Evolutionary conservation across 2,329 filamentous ascomycete species (phyloP).

Genomic region (Talaromyces sp.): DNA sequence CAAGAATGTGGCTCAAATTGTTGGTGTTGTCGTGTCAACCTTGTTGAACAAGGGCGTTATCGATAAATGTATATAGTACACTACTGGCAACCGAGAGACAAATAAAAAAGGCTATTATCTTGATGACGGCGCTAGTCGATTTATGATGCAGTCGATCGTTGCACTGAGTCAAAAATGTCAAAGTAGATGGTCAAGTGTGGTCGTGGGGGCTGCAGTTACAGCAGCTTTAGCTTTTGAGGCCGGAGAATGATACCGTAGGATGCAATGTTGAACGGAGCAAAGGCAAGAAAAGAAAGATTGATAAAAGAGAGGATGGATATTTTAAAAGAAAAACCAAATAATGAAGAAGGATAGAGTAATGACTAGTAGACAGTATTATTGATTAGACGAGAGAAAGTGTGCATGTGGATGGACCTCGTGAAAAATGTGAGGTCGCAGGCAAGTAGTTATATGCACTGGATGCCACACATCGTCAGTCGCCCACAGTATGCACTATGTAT

Average conservation of each 20-base stretch:
- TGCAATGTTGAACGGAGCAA: conserved; percentile 17
- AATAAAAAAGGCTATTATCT: background rate
- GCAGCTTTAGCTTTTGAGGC: conserved; percentile 8
- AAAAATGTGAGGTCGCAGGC: conserved; percentile 24
- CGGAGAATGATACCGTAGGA: conserved; percentile 18
- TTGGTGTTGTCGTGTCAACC: conserved; percentile 38
- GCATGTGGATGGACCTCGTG: conserved; percentile 34
- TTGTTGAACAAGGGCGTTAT: conserved; percentile 21
- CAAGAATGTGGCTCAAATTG: conserved; percentile 33
- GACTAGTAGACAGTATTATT: conserved; percentile 17
- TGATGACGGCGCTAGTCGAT: conserved; percentile 17
- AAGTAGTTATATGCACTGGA: conserved; percentile 30
- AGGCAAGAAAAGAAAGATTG: conserved; percentile 9
- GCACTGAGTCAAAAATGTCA: conserved; percentile 3
- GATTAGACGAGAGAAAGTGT: conserved; percentile 15
- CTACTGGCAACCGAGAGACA: background rate
- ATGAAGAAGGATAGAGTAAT: conserved; percentile 19
- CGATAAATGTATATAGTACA: conserved; percentile 17
- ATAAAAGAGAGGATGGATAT: background rate
- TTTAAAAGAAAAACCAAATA: conserved; percentile 5
- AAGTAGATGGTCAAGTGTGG: background rate
- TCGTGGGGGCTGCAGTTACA: conserved; percentile 15
- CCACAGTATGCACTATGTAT: conserved; percentile 2
- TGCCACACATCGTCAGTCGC: conserved; percentile 17
- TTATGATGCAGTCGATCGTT: conserved; percentile 16